Evolutionary conservation across 768 basidiomycete species (phyloP).

Genomic region (Chalciporus sphaerocephalus): DNA sequence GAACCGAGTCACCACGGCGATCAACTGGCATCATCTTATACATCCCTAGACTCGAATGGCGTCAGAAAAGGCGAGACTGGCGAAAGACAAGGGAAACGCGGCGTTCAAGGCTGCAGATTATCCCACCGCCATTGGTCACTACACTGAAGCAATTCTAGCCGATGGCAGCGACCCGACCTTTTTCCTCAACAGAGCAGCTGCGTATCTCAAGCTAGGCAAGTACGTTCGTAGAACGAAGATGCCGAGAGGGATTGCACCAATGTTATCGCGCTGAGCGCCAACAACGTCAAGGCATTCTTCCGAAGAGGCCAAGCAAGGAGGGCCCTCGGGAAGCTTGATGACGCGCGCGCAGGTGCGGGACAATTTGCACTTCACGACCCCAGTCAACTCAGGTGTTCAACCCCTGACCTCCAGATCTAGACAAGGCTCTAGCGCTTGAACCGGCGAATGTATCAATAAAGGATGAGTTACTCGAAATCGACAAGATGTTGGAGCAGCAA

Average conservation of each 20-base stretch:
- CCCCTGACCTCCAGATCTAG: slow-evolving; percentile 52
- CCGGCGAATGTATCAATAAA: slow-evolving; percentile 59
- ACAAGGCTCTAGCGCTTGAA: slow-evolving; percentile 54
- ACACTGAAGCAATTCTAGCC: slow-evolving; percentile 73
- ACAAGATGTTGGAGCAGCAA: slow-evolving; percentile 31
- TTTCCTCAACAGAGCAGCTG: slow-evolving; percentile 83
- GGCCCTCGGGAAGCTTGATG: slow-evolving; percentile 48
- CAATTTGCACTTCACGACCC: neutral
- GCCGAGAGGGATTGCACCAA: slow-evolving; percentile 76
- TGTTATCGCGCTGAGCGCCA: slow-evolving; percentile 49
- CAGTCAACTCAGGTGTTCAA: slow-evolving; percentile 2
- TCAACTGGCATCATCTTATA: slow-evolving; percentile 8
- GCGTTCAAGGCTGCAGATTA: slow-evolving; percentile 83
- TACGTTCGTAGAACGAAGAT: slow-evolving; percentile 65
- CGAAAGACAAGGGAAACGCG: slow-evolving; percentile 64
- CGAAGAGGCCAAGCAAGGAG: slow-evolving; percentile 70
- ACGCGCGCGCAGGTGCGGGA: slow-evolving; percentile 55
- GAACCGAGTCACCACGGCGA: too few species aligned
- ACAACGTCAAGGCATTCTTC: slow-evolving; percentile 78
- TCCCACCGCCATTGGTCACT: slow-evolving; percentile 77
- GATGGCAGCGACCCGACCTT: slow-evolving; percentile 72
- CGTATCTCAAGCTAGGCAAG: slow-evolving; percentile 94
- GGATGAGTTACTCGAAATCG: slow-evolving; percentile 56
- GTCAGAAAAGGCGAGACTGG: slow-evolving; percentile 32
- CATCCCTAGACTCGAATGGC: slow-evolving; percentile 22